These are phyloP conservation scores for Helichrysum umbraculigerum DNA, from an alignment of 129 eudicot species.

Conservation along the genomic window DNA sequence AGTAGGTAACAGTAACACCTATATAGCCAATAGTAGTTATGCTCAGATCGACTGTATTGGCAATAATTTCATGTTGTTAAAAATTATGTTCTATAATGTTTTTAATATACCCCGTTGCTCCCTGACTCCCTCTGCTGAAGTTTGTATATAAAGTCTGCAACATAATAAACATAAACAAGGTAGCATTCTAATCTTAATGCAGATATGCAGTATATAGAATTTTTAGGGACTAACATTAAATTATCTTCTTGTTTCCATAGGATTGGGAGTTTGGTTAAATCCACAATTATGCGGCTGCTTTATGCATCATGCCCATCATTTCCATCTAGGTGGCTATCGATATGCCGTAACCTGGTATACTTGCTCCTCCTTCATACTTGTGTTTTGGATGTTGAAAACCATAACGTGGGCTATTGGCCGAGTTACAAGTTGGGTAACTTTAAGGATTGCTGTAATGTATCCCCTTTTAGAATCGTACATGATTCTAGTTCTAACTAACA, in stretches of 20 bases:
- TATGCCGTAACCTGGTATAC: conserved; percentile 83
- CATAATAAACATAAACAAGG: conserved; percentile 2
- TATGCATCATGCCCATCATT: conserved; percentile 87
- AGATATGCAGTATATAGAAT: conserved; percentile 10
- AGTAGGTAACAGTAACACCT: background rate
- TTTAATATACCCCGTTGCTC: conserved; percentile 4
- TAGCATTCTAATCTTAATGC: conserved; percentile 15
- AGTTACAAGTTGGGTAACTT: background rate
- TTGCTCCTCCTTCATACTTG: conserved; percentile 13
- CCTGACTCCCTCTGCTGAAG: conserved; percentile 12
- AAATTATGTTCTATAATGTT: conserved; percentile 20
- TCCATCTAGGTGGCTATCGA: conserved; percentile 91
- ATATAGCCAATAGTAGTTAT: conserved; percentile 1
- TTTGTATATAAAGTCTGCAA: background rate
- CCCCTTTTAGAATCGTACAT: background rate
- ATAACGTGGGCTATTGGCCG: background rate
- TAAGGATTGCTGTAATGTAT: background rate
- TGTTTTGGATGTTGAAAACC: conserved; percentile 18
- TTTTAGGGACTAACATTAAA: conserved; percentile 11
- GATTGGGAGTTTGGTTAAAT: conserved; percentile 80
- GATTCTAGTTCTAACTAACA: conserved; percentile 1
- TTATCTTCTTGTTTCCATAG: conserved; percentile 36
- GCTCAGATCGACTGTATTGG: background rate
- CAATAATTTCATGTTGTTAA: background rate
- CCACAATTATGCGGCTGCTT: conserved; percentile 77